Percentiles rank a stretch among this genome's conserved stretches.
These are phyloP conservation scores for Pleurotus citrinopileatus DNA, from an alignment of 768 basidiomycete genomes.

Conservation along the genomic window DNA sequence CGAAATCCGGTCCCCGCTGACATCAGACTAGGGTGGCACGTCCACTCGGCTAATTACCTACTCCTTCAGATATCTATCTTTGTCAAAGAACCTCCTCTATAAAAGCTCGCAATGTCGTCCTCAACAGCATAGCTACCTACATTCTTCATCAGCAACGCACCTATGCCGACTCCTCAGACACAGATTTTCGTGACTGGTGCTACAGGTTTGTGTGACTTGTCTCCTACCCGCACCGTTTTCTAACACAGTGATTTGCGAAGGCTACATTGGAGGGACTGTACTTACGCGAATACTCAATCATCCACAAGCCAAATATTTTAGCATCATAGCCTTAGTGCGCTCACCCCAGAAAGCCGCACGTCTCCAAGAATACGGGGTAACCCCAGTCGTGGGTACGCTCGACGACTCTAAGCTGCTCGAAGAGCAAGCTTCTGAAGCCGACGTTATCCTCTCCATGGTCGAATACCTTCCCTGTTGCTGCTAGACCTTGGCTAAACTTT, in stretches of 20 bases:
- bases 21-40: no score
- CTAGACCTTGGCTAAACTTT: no score
- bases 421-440: constrained; percentile 38
- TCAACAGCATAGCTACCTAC: no score
- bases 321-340: constrained; percentile 45
- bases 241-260: constrained; percentile 21
- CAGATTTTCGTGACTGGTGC: constrained; percentile 47
- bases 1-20: no score
- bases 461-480: constrained; percentile 8
- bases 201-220: constrained; percentile 31
- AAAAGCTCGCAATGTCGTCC: no score
- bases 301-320: constrained; percentile 35
- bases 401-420: constrained; percentile 35
- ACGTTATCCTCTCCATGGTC: constrained; percentile 44
- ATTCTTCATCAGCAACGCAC: no score
- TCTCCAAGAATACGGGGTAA: constrained; percentile 32
- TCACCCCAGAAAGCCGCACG: constrained; percentile 34
- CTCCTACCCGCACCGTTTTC: neutral
- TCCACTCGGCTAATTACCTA: no score
- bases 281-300: constrained; percentile 44
- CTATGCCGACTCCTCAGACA: no score
- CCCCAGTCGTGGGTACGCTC: constrained; percentile 37
- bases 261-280: constrained; percentile 58
- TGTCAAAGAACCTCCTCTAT: no score
- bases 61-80: no score